Evolutionary conservation across 306 rosid species (phyloP).

Genomic region (Oxytropis ochrocephala): DNA sequence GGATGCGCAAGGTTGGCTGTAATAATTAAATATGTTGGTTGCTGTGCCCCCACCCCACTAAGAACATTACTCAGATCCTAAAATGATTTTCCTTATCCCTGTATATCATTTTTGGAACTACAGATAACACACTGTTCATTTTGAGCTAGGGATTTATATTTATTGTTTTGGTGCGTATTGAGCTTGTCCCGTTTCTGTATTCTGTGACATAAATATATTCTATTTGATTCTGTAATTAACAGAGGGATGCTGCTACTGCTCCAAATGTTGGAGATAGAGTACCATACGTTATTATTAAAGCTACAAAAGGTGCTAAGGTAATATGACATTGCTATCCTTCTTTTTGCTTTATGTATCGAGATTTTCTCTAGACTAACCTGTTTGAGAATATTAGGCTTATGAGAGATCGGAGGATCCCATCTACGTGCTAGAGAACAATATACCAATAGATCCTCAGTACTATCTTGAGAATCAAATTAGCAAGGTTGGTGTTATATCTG

Average conservation of each 20-base stretch:
- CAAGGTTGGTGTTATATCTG: slow-evolving; percentile 50
- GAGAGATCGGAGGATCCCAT: slow-evolving; percentile 98
- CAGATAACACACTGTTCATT: neutral
- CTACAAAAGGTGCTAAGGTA: slow-evolving; percentile 97
- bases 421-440: slow-evolving; percentile 87
- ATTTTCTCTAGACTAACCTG: slow-evolving; percentile 19
- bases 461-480: slow-evolving; percentile 97
- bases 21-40: slow-evolving; percentile 15
- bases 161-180: slow-evolving; percentile 1
- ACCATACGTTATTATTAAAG: slow-evolving; percentile 91
- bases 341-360: neutral
- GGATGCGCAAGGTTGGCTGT: slow-evolving; percentile 90
- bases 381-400: slow-evolving; percentile 57
- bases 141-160: neutral
- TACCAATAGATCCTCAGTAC: slow-evolving; percentile 95
- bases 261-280: slow-evolving; percentile 99
- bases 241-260: slow-evolving; percentile 99
- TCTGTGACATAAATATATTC: neutral
- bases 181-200: neutral
- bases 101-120: slow-evolving; percentile 4
- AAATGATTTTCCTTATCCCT: neutral
- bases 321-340: neutral
- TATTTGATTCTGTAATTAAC: slow-evolving; percentile 23
- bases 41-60: neutral
- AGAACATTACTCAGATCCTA: neutral